Evolutionary conservation across 805 yeast species (phyloP).

Genomic region (Clavispora carvajalis): DNA sequence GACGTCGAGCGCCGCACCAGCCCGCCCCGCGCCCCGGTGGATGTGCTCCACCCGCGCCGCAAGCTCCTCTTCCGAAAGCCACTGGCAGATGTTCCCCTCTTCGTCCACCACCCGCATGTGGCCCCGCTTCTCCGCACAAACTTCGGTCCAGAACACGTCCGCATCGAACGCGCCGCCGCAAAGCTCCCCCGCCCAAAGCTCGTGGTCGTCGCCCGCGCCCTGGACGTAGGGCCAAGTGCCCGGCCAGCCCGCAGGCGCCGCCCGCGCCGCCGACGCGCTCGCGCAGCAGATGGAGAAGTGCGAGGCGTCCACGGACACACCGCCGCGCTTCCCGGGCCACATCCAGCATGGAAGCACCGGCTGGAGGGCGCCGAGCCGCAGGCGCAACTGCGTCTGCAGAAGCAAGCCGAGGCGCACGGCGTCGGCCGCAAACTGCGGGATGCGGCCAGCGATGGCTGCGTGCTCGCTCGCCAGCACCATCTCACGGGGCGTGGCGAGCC

Average conservation of each 20-base stretch:
- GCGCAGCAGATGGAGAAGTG: conserved; percentile 10
- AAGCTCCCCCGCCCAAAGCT: conserved; percentile 55
- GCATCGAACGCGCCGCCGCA: conserved; percentile 50
- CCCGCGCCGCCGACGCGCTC: conserved; percentile 9
- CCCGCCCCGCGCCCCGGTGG: conserved; percentile 2
- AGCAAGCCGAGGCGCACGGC: conserved; percentile 39
- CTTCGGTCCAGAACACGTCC: conserved; percentile 47
- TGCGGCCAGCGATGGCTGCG: conserved; percentile 39
- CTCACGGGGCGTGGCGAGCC: conserved; percentile 46
- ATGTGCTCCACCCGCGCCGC: conserved; percentile 13
- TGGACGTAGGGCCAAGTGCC: conserved; percentile 55
- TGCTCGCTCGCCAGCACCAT: conserved; percentile 56
- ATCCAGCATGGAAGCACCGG: conserved; percentile 68
- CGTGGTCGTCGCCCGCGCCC: conserved; percentile 95
- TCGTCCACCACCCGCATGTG: conserved; percentile 17
- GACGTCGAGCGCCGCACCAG: conserved; percentile 7
- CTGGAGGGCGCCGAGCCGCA: conserved; percentile 26
- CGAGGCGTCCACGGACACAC: background rate
- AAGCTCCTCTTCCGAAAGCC: conserved; percentile 22
- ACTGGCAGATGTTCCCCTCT: conserved; percentile 17
- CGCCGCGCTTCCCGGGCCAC: conserved; percentile 43
- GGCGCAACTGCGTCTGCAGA: conserved; percentile 23
- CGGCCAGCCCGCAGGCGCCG: conserved; percentile 7
- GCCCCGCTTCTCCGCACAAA: conserved; percentile 11
- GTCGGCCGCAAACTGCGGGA: conserved; percentile 46